phyloP scores from a whole-genome alignment of 2,329 filamentous ascomycete genomes.

The Fusarium heterosporum region DNA sequence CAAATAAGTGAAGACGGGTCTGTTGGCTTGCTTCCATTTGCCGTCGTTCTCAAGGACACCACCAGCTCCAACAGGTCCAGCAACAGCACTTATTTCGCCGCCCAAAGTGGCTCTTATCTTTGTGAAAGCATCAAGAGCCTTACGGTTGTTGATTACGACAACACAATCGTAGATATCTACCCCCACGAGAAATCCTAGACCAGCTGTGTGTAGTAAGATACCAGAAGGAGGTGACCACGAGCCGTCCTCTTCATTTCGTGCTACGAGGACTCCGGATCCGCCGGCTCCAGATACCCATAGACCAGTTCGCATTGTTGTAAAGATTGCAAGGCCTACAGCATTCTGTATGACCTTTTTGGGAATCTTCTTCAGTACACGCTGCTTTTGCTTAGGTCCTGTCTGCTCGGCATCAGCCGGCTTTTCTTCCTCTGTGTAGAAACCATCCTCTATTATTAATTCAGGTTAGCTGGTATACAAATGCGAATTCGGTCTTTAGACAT shows the following conservation, averaged over 20 bases:
- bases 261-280: conserved; percentile 73
- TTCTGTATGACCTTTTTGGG: conserved; percentile 69
- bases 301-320: conserved; percentile 75
- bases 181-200: conserved; percentile 81
- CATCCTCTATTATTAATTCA: conserved; percentile 56
- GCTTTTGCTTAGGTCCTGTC: conserved; percentile 55
- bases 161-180: conserved; percentile 92
- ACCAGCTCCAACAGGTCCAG: conserved; percentile 75
- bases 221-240: conserved; percentile 84
- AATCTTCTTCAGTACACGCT: conserved; percentile 63
- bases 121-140: conserved; percentile 81
- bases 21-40: conserved; percentile 63
- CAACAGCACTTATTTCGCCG: conserved; percentile 80
- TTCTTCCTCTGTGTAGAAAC: conserved; percentile 60
- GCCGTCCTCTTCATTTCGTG: conserved; percentile 68
- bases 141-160: conserved; percentile 81
- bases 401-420: conserved; percentile 30
- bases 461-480: rapidly evolving
- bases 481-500: rapidly evolving
- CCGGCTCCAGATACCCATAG: conserved; percentile 75
- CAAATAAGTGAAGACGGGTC: conserved; percentile 72
- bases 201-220: conserved; percentile 82
- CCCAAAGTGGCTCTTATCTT: conserved; percentile 79
- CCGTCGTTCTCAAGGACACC: conserved; percentile 73
- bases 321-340: conserved; percentile 76